phyloP scores from a whole-genome alignment of 352 stramenopile species.

The Phytophthora palmivora region DNA sequence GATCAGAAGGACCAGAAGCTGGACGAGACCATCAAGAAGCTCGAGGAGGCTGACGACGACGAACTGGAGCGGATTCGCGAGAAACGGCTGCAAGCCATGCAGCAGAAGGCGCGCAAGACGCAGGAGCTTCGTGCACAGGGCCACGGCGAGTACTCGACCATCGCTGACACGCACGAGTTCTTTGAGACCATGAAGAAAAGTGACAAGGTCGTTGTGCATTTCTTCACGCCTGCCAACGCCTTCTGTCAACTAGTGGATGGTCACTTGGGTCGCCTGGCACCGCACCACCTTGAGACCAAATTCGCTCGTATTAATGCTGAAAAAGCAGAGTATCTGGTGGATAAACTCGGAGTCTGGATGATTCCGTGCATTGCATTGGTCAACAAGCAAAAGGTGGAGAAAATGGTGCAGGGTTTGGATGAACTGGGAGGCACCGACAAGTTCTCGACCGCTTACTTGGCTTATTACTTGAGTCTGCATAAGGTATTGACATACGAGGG shows the following conservation, averaged over 20 bases:
- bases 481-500: constrained; percentile 98
- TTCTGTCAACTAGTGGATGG: constrained; percentile 95
- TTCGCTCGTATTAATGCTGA: constrained; percentile 98
- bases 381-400: constrained; percentile 95
- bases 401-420: constrained; percentile 96
- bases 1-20: constrained; percentile 87
- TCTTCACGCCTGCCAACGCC: constrained; percentile 93
- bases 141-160: constrained; percentile 89
- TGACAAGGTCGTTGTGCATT: constrained; percentile 94
- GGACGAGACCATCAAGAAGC: constrained; percentile 84
- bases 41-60: constrained; percentile 89
- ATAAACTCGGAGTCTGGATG: constrained; percentile 96
- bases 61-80: constrained; percentile 90
- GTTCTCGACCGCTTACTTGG: constrained; percentile 93
- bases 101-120: constrained; percentile 67
- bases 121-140: constrained; percentile 83
- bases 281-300: constrained; percentile 93
- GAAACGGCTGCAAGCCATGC: constrained; percentile 78
- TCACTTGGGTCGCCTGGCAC: constrained; percentile 91
- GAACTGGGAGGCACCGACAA: constrained; percentile 94
- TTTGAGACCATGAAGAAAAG: constrained; percentile 95
- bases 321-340: constrained; percentile 96
- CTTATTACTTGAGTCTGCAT: constrained; percentile 92
- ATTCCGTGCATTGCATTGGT: constrained; percentile 97
- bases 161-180: constrained; percentile 95